phyloP scores from a whole-genome alignment of 495 filamentous ascomycete species.

The Neurospora cerealis region DNA sequence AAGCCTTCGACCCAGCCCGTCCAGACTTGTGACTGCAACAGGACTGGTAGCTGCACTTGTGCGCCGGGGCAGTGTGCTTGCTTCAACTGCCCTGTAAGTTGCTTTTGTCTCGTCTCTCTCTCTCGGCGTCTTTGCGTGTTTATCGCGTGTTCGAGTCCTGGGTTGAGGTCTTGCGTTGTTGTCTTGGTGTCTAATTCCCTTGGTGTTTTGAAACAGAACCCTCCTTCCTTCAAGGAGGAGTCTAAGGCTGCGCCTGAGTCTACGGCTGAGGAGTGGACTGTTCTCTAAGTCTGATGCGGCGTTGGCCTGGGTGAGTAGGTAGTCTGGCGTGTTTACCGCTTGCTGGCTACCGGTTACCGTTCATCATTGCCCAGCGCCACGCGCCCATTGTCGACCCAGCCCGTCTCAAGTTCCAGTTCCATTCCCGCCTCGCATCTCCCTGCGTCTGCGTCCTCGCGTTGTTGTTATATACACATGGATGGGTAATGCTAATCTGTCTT shows the following conservation, averaged over 20 bases:
- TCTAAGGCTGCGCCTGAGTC: neutral
- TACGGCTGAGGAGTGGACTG: neutral
- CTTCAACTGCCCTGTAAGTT: constrained; percentile 11
- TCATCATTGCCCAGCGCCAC: too few species aligned
- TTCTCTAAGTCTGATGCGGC: neutral
- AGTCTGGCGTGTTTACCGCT: neutral
- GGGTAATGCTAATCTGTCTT: neutral
- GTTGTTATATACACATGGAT: too few species aligned
- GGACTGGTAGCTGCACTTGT: constrained; percentile 11
- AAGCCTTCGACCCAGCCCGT: neutral
- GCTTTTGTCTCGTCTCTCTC: too few species aligned
- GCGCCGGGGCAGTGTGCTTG: constrained; percentile 15
- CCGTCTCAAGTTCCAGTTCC: too few species aligned
- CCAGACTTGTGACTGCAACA: constrained; percentile 6
- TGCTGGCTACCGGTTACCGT: too few species aligned
- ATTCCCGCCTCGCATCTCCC: too few species aligned
- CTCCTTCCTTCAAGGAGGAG: neutral
- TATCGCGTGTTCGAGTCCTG: neutral
- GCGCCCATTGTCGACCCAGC: too few species aligned
- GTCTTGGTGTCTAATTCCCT: neutral
- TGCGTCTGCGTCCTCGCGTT: too few species aligned
- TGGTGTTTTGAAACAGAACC: neutral
- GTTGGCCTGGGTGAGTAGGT: neutral
- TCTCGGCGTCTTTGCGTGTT: neutral
- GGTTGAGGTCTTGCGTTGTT: neutral